Conservation (phyloP, 2,329 filamentous ascomycete species). For the Xylaria hypoxylon region DNA sequence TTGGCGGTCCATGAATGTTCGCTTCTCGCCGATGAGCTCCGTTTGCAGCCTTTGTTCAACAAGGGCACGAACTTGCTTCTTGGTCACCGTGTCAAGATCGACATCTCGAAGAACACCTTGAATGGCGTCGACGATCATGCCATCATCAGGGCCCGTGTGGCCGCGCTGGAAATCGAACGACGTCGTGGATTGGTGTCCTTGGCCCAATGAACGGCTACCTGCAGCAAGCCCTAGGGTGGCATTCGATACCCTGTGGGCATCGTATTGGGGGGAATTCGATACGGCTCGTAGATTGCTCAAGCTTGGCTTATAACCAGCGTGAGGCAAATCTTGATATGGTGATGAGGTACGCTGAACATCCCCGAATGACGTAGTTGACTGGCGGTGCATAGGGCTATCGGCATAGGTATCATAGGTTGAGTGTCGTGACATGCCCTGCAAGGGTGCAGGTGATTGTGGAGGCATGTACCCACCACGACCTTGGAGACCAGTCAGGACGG, state of each 20-base stretch:
- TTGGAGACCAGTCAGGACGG: constrained; percentile 86
- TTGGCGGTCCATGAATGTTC: constrained; percentile 88
- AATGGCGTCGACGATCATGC: constrained; percentile 84
- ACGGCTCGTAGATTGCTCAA: constrained; percentile 68
- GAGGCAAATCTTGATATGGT: constrained; percentile 68
- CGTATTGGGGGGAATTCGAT: constrained; percentile 60
- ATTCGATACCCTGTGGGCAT: constrained; percentile 57
- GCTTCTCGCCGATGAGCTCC: constrained; percentile 85
- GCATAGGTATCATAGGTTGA: constrained; percentile 60
- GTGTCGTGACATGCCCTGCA: constrained; percentile 62
- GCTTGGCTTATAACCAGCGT: constrained; percentile 65
- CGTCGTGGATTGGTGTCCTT: constrained; percentile 61
- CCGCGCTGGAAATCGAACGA: constrained; percentile 72
- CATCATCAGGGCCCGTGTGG: constrained; percentile 77
- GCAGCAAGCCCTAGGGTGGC: constrained; percentile 61
- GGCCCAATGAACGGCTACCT: constrained; percentile 60
- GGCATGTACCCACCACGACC: constrained; percentile 80
- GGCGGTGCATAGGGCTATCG: constrained; percentile 68
- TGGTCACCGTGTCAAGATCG: constrained; percentile 95
- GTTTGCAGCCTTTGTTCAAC: constrained; percentile 95
- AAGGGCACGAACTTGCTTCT: constrained; percentile 93
- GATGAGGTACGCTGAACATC: constrained; percentile 64
- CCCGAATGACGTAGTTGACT: constrained; percentile 78
- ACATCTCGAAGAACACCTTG: constrained; percentile 85
- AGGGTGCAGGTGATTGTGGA: constrained; percentile 82